Evolutionary conservation across 73 alveolate genomes (phyloP), one percentile per base, ranked within the genome.

Genomic region (Paramecium octaurelia): DNA sequence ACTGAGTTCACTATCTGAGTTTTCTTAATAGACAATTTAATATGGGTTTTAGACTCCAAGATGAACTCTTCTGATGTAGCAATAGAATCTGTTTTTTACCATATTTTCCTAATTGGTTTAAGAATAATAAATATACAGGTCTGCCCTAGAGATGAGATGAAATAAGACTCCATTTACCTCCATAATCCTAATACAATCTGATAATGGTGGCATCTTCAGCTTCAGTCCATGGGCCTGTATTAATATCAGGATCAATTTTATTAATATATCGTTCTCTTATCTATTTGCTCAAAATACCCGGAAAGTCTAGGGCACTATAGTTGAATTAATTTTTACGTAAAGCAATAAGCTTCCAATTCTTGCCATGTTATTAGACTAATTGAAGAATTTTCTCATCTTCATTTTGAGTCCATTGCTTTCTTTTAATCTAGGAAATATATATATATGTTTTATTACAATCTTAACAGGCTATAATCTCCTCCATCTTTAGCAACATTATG

Each of bases 221-320:
- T 86, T 93, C 97, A 57, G 98, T 95, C 94, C 98, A 97, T 57
- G 97, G 97, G n/a, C 94, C 96, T 64, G 96, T 97, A 54, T 95
- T 95, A 23, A 98, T 97, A 10, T 93, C 94, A 58, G 99, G 99
- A 87, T 97, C 99, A 31, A 98, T 86, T 86, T 98, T 99, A 87
- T 98, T 98, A 90, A 97, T 99, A 98, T 99, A 98, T 73, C 99
- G 96, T 93, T 98, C 99, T 76, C 99, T 84, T 90, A 99, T 96
- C 92, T 97, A 95, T 86, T 98, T 98, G 31, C 99, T 99, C 83
- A 98, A 94, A 34, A 70, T 71, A 38, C 94, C 94, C 20, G 71
- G 60, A 70, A 89, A 70, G 91, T 89, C 91, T 80, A 73, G 71
- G 10, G 46, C 57, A 80, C 91, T 80, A 80, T 80, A 80, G 91